A percentile compares a stretch with the other conserved stretches of the same genome.
Conservation (phyloP, 306 rosid genomes). For the Rubus parviflorus region DNA sequence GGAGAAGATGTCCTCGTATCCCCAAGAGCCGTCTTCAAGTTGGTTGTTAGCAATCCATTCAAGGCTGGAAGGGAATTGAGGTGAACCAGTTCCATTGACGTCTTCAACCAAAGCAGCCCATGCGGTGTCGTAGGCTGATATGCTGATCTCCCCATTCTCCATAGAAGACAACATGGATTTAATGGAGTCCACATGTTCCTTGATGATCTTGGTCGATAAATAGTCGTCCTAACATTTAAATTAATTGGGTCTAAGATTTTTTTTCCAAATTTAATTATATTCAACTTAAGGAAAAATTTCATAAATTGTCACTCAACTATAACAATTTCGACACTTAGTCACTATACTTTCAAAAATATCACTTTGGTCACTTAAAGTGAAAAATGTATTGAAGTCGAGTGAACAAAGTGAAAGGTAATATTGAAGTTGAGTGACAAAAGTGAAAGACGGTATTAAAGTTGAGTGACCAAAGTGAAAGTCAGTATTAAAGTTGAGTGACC, state of each 20-base stretch:
- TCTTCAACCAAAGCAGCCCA: slow-evolving; percentile 83
- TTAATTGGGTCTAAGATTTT: background rate
- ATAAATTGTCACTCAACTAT: too few relatives aligned
- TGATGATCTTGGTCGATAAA: slow-evolving; percentile 39
- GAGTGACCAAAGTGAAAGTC: too few relatives aligned
- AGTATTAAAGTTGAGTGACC: too few relatives aligned
- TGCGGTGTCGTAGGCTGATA: slow-evolving; percentile 95
- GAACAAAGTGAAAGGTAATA: too few relatives aligned
- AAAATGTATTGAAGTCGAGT: too few relatives aligned
- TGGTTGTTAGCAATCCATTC: slow-evolving; percentile 83
- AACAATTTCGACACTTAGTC: too few relatives aligned
- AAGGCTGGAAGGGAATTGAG: slow-evolving; percentile 73
- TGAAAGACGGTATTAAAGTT: too few relatives aligned
- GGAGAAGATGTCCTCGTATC: slow-evolving; percentile 53
- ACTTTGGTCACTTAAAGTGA: too few relatives aligned
- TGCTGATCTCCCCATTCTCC: slow-evolving; percentile 78
- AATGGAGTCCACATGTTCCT: slow-evolving; percentile 38
- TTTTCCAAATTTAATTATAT: background rate
- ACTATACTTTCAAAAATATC: too few relatives aligned
- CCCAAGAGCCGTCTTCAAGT: slow-evolving; percentile 90
- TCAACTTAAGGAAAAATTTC: background rate
- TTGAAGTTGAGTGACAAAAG: too few relatives aligned
- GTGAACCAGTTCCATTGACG: slow-evolving; percentile 46
- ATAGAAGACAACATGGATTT: slow-evolving; percentile 54
- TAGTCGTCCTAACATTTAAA: slow-evolving; percentile 16